Conservation (phyloP, 73 alveolate genomes). For the Stentor roeselii region DNA sequence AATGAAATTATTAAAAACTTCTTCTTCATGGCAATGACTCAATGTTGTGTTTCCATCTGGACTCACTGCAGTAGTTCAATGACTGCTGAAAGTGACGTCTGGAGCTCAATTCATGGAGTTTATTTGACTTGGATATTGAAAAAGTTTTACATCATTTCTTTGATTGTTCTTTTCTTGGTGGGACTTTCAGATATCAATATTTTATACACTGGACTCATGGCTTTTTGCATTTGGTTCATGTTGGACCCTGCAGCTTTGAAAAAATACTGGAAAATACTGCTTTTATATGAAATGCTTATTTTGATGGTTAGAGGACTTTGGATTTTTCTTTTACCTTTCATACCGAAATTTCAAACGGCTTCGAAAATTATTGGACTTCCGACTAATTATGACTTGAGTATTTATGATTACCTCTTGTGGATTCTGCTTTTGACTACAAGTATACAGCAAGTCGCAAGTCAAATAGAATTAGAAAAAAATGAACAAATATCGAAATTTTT, state of each 20-base stretch:
- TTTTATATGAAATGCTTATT: not conserved
- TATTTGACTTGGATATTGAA: not conserved
- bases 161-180: not conserved
- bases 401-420: constrained; percentile 13
- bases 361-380: not conserved
- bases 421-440: not conserved
- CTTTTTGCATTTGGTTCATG: not conserved
- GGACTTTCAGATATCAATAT: constrained; percentile 12
- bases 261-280: not conserved
- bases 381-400: not conserved
- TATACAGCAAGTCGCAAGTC: not conserved
- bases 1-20: not conserved
- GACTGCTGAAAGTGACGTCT: not conserved
- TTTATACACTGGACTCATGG: constrained; percentile 6
- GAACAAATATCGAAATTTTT: not conserved
- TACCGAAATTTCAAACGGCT: not conserved
- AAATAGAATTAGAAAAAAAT: too few species aligned
- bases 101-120: not conserved
- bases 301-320: not conserved
- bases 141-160: not conserved
- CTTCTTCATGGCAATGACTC: not conserved
- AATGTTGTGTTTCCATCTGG: not conserved
- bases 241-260: not conserved
- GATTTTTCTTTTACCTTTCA: not conserved
- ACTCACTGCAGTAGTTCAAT: not conserved